Conservation (phyloP, 129 eudicot genomes). For the Flaveria bidentis region DNA sequence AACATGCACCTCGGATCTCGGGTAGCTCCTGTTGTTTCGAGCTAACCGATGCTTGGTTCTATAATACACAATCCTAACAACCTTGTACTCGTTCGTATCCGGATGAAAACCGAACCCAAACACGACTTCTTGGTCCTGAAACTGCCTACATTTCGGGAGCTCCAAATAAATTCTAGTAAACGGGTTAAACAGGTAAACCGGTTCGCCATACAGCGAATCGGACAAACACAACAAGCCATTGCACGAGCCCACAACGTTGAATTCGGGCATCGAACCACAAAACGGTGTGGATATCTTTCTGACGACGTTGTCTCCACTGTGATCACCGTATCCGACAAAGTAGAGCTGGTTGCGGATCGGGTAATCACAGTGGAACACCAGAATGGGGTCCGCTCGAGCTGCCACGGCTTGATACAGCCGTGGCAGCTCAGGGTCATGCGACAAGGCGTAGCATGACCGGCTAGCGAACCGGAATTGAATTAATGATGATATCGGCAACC, state of each 20-base stretch:
- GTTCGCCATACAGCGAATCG: conserved; percentile 45
- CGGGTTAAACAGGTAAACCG: conserved; percentile 58
- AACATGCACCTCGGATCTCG: conserved; percentile 44
- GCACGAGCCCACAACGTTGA: conserved; percentile 53
- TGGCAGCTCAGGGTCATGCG: conserved; percentile 43
- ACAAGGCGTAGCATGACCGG: conserved; percentile 41
- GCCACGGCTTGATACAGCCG: conserved; percentile 35
- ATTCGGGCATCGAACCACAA: conserved; percentile 51
- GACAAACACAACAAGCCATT: conserved; percentile 61
- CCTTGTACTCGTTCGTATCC: conserved; percentile 37
- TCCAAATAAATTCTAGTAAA: conserved; percentile 45
- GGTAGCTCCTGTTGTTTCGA: conserved; percentile 36
- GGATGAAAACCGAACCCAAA: conserved; percentile 44
- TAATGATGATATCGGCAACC: conserved; percentile 53
- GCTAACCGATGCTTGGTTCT: conserved; percentile 29
- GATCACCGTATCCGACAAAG: conserved; percentile 32
- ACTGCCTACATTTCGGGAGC: conserved; percentile 39
- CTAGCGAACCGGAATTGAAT: conserved; percentile 54
- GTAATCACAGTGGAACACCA: conserved; percentile 52
- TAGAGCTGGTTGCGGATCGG: conserved; percentile 53
- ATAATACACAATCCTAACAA: conserved; percentile 45
- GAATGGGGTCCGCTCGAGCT: conserved; percentile 24
- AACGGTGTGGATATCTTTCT: conserved; percentile 52
- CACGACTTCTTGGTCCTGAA: conserved; percentile 45
- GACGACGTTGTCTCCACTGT: conserved; percentile 23